phyloP scores from a whole-genome alignment of 345 rosid species.

The Rhizophora mangle region DNA sequence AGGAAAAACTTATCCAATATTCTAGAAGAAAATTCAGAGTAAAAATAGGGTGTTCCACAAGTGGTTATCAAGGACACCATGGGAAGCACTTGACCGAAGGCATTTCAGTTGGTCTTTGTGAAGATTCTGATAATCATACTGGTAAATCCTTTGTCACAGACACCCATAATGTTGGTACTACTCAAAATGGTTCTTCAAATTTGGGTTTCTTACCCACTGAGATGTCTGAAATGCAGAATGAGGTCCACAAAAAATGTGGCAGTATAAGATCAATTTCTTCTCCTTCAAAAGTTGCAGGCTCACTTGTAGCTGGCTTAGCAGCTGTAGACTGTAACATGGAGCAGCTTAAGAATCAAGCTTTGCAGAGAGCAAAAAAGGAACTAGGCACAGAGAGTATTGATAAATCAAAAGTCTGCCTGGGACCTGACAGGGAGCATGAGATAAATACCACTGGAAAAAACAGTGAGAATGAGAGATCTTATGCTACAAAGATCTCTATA shows the following conservation, averaged over 20 bases:
- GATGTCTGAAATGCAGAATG: conserved; percentile 26
- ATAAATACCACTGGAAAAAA: conserved; percentile 19
- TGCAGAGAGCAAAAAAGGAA: conserved; percentile 7
- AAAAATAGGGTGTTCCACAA: conserved; percentile 40
- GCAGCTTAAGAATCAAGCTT: conserved; percentile 21
- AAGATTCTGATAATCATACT: conserved; percentile 16
- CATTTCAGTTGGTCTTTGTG: conserved; percentile 24
- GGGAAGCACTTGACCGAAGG: conserved; percentile 21
- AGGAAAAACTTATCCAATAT: conserved; percentile 65
- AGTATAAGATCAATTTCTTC: conserved; percentile 23
- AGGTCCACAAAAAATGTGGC: conserved; percentile 35
- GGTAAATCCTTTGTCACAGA: conserved; percentile 13
- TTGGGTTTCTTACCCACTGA: conserved; percentile 14
- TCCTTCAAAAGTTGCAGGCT: conserved; percentile 26
- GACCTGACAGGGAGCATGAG: conserved; percentile 24
- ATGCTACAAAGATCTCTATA: conserved; percentile 9
- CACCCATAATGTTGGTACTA: conserved; percentile 9
- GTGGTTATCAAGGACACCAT: conserved; percentile 17
- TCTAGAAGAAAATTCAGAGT: conserved; percentile 63
- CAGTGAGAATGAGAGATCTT: conserved; percentile 21
- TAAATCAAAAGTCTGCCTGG: conserved; percentile 4
- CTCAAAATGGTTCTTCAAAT: conserved; percentile 15
- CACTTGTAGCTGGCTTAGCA: conserved; percentile 23
- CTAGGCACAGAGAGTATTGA: neutral
- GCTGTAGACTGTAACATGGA: conserved; percentile 22